Evolutionary conservation across 2,329 filamentous ascomycete genomes (phyloP), one percentile per base, ranked within the genome.

Genomic region (Zymoseptoria brevis): DNA sequence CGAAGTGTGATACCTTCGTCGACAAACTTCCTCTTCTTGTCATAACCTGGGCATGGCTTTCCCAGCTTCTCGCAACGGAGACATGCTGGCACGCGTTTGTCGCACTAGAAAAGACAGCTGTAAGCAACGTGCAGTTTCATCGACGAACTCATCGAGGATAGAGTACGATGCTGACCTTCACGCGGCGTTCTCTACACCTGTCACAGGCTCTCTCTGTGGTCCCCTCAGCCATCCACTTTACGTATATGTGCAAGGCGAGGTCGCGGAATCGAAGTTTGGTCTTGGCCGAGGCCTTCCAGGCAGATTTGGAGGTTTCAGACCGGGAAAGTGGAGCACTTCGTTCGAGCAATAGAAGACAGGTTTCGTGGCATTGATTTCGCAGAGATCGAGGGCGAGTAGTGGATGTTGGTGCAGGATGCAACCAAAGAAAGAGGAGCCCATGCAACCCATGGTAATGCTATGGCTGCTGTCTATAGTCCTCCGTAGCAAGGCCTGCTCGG

Each of bases 1-100:
- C 70, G 62, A 11, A 72, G 59, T 2, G 66, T 65, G 8, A 69
- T 66, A 21, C 69, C 68, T 61, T 72, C 70, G 57, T 72, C 70
- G 26, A 72, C 70, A 53, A 72, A 72, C 60, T 72, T 72, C 24
- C 70, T 66, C 53, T 71, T 72, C 67, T 71, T 72, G 63, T 71
- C 70, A 57, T 72, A 72, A 21, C 70, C 70, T 9, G 70, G 69
- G 58, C 70, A 72, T 60, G 69, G 67, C 61, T 71, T 71, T 55
- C 69, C 68, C 8, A 72, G 63, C 63, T 72, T 72, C 62, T 71
- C 69, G 62, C 70, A 72, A 22, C 70, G 66, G 16, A 64, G 60
- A 60, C 70, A 72, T 50, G 66, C 59, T 21, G 70, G 70, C 50
- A 67, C 65, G 21, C 64, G 63, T 57, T 72, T 72, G 60, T 72